Percentiles rank a stretch among this genome's conserved stretches.
Evolutionary conservation across 2,329 filamentous ascomycete genomes (phyloP).

Genomic region (Sporothrix schenckii): DNA sequence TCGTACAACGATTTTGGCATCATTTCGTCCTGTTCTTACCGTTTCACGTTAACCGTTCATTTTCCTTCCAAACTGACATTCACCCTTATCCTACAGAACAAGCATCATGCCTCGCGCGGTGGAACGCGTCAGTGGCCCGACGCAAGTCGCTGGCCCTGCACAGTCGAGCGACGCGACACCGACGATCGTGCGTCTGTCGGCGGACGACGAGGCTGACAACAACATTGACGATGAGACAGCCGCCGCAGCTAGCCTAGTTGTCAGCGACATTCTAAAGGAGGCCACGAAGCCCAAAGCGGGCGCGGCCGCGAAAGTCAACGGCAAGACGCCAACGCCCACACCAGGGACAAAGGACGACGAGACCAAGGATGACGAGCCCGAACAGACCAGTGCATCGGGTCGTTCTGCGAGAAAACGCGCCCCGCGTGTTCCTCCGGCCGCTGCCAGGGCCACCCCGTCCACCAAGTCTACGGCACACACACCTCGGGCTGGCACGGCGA

Average conservation of each 20-base stretch:
- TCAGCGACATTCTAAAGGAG: slow-evolving; percentile 27
- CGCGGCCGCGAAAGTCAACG: slow-evolving; percentile 7
- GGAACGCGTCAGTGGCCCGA: background rate
- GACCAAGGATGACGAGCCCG: background rate
- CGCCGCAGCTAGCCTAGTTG: slow-evolving; percentile 23
- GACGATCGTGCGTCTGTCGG: slow-evolving; percentile 18
- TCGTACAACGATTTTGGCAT: background rate
- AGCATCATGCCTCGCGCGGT: slow-evolving; percentile 17
- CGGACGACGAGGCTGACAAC: slow-evolving; percentile 25
- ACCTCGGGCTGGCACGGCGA: slow-evolving; percentile 24
- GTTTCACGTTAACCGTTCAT: too few relatives aligned
- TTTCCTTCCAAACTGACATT: background rate
- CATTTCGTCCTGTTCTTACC: background rate
- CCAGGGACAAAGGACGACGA: background rate
- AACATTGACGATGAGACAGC: slow-evolving; percentile 12
- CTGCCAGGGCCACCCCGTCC: background rate
- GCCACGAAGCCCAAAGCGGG: slow-evolving; percentile 8
- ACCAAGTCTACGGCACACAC: slow-evolving; percentile 13
- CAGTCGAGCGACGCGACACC: slow-evolving; percentile 26
- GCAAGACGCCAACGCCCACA: background rate
- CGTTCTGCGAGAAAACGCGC: background rate
- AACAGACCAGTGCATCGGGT: background rate
- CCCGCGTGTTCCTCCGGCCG: background rate
- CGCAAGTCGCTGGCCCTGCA: slow-evolving; percentile 1
- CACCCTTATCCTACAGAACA: background rate